Percentiles rank a stretch among this genome's conserved stretches.
Evolutionary conservation across 2,329 filamentous ascomycete species (phyloP).

Genomic region (Reticulascus tulasneorum): DNA sequence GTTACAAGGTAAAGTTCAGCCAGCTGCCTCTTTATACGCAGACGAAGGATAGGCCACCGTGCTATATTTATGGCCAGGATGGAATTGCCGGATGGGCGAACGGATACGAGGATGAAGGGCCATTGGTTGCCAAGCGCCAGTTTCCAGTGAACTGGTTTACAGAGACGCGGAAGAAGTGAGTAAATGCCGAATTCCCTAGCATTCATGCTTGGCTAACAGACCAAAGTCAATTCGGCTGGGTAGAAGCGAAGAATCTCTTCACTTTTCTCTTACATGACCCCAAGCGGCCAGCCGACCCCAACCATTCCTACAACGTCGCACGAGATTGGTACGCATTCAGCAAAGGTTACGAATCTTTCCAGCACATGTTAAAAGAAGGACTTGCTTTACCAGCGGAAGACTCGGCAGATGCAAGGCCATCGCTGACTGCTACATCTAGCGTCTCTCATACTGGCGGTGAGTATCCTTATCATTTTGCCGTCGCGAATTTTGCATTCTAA

Average conservation of each 20-base stretch:
- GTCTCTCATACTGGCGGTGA: too few species aligned
- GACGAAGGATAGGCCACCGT: constrained; percentile 6
- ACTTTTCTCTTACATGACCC: constrained; percentile 10
- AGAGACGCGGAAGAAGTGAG: constrained; percentile 13
- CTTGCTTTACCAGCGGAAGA: too few species aligned
- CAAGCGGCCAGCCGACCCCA: constrained; percentile 3
- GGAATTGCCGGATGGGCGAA: constrained; percentile 14
- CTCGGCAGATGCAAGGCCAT: too few species aligned
- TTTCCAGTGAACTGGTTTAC: constrained; percentile 17
- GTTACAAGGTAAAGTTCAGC: constrained; percentile 7
- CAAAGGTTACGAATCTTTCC: constrained; percentile 9
- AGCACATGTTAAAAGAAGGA: constrained; percentile 10
- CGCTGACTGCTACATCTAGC: too few species aligned
- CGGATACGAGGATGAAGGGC: constrained; percentile 13
- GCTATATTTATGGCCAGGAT: constrained; percentile 11
- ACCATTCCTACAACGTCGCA: constrained; percentile 5
- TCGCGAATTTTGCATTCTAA: too few species aligned
- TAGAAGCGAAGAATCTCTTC: constrained; percentile 2
- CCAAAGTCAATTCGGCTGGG: constrained; percentile 9
- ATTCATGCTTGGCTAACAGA: too few species aligned
- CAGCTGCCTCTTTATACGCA: constrained; percentile 4
- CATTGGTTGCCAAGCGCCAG: constrained; percentile 7
- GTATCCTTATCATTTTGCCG: too few species aligned
- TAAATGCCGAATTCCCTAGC: too few species aligned
- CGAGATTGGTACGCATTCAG: constrained; percentile 6